Percentiles rank a stretch among this genome's conserved stretches.
Conservation (phyloP, 768 basidiomycete genomes). For the Naganishia vaughanmartiniae region DNA sequence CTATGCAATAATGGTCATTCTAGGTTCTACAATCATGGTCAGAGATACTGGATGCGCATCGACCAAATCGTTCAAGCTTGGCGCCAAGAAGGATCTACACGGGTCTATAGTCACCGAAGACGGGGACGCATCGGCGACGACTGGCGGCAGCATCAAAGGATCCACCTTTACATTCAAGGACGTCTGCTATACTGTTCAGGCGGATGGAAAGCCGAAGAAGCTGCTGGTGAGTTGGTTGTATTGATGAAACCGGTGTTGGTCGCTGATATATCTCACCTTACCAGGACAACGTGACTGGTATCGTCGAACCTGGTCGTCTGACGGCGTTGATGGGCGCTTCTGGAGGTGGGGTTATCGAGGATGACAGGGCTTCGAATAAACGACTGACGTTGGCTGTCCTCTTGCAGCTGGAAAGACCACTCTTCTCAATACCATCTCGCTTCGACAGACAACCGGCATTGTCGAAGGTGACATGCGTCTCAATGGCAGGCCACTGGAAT, state of each 20-base stretch:
- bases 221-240: conserved; percentile 21
- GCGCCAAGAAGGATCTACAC: conserved; percentile 6
- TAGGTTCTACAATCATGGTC: too few relatives aligned
- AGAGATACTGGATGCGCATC: too few relatives aligned
- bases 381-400: conserved; percentile 23
- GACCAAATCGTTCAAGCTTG: too few relatives aligned
- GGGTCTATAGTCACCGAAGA: too few relatives aligned
- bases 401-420: conserved; percentile 46
- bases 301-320: conserved; percentile 67
- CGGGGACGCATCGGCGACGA: too few relatives aligned
- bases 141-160: not conserved
- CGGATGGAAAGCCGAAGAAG: not conserved
- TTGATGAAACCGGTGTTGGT: conserved; percentile 22
- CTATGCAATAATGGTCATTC: too few relatives aligned
- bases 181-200: too few relatives aligned
- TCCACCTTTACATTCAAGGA: not conserved
- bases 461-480: conserved; percentile 65
- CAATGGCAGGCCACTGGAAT: conserved; percentile 63
- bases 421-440: conserved; percentile 62
- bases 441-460: conserved; percentile 66
- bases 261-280: conserved; percentile 53
- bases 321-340: conserved; percentile 51
- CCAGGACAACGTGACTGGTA: conserved; percentile 66
- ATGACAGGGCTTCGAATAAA: not conserved
- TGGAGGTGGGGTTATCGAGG: conserved; percentile 3